Evolutionary conservation across 75 land plant genomes (phyloP).

Genomic region (Selaginella tamariscina): DNA sequence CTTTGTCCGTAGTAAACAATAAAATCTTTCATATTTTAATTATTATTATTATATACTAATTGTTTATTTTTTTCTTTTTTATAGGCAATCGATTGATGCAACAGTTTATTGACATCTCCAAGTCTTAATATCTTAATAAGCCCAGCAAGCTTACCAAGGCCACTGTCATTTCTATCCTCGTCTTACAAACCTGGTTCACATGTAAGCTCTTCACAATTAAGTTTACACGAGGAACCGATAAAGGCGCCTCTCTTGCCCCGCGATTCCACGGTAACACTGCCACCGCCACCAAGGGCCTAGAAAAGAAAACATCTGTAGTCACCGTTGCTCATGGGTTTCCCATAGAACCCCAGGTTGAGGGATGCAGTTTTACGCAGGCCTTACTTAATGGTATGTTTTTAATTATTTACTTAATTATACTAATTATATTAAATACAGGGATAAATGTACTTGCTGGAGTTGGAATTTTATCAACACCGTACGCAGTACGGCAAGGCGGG

Average conservation of each 20-base stretch:
- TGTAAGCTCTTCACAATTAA: conserved; percentile 2
- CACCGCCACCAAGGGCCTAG: not conserved
- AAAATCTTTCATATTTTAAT: no score
- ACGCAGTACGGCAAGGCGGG: conserved; percentile 69
- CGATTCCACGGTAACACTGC: conserved; percentile 34
- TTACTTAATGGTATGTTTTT: not conserved
- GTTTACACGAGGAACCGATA: conserved; percentile 20
- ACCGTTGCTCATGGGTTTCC: not conserved
- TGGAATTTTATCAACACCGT: conserved; percentile 70
- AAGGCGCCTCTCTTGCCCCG: conserved; percentile 31
- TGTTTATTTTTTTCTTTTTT: not conserved
- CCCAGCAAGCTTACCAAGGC: conserved; percentile 44
- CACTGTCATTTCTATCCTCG: conserved; percentile 44
- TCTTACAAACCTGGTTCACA: conserved; percentile 19
- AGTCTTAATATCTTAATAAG: conserved; percentile 42
- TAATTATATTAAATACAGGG: conserved; percentile 24
- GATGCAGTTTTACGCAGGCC: not conserved
- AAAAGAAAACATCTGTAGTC: not conserved
- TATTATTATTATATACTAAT: not conserved
- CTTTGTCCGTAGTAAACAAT: no score
- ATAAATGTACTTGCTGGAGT: conserved; percentile 74
- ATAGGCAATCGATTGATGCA: conserved; percentile 78
- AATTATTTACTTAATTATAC: not conserved
- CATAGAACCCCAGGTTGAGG: not conserved
- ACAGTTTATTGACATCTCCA: conserved; percentile 62